Base-by-base conservation (phyloP, 108 stramenopile species). In the Fistulifera pelliculosa region DNA sequence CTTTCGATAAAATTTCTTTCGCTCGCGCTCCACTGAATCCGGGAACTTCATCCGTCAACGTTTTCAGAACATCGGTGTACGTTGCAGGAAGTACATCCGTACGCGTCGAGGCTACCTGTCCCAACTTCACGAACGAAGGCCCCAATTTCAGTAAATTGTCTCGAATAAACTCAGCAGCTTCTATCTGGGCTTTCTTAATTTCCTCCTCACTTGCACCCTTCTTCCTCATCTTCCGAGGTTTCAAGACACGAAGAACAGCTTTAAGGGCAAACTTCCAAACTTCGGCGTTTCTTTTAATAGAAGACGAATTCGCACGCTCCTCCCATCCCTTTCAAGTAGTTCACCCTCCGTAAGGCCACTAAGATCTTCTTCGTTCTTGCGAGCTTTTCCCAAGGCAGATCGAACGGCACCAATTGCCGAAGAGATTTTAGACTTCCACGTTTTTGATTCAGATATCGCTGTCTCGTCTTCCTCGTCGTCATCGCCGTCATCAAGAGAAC, bases 91-190 rank as follows among this genome's bases (percentile, higher is more conserved):
- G 67, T 0, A 97, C 81, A 69, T 97, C 96, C 13, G 93, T 94
- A 15, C 96, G 57, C 5, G 83, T 85, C 23, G 56, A 59, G 13
- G 47, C 19, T 0, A 78, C 76, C 54, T 85, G 83, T 26, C 83
- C 83, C 61, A 97, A 62, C 66, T 97, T 97, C 54, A 97, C 93
- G 73, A 97, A 97, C 1, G 87, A 94, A 10, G 96, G 96, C 25
- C 96, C 96, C 47, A 97, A 64, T 43, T 66, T 76, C 24, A 97
- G 65, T 58, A 95, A 67, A 11, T 79, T 83, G 62, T 92, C 89
- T 19, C 90, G 74, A 55, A 94, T 80, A 50, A 87, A 90, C n/a
- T 65, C 69, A 26, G 93, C 93, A 0, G 89, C 86, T 45, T 71
- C 82, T 7, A 56, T 71, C 60, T 79, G 74, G 4, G 85, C 88